A percentile compares a stretch with the other conserved stretches of the same genome.
phyloP scores from a whole-genome alignment of 1,284 basidiomycete genomes.

The Marasmius sp. region DNA sequence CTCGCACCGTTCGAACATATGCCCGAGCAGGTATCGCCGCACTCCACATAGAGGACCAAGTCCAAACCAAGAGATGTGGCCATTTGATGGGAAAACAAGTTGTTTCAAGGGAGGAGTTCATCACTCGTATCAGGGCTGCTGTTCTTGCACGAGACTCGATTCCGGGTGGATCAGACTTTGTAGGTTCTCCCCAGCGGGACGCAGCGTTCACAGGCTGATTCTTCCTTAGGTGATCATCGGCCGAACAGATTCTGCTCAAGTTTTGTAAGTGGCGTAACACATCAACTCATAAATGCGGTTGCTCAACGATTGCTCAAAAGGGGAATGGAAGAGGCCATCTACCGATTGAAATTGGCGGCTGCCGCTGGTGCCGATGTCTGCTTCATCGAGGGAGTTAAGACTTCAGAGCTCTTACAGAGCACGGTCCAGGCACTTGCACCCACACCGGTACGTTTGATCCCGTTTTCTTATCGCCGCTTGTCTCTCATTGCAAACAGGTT shows the following conservation, averaged over 20 bases:
- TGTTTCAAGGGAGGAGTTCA: slow-evolving; percentile 71
- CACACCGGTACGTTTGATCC: slow-evolving; percentile 46
- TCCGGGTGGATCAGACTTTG: slow-evolving; percentile 72
- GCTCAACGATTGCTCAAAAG: not conserved
- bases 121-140: slow-evolving; percentile 76
- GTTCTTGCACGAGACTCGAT: slow-evolving; percentile 70
- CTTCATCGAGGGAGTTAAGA: slow-evolving; percentile 82
- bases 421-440: slow-evolving; percentile 69
- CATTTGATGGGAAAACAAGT: slow-evolving; percentile 80
- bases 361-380: slow-evolving; percentile 81
- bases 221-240: slow-evolving; percentile 66
- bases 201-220: not conserved
- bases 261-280: slow-evolving; percentile 31
- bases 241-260: slow-evolving; percentile 80
- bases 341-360: slow-evolving; percentile 68
- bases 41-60: slow-evolving; percentile 83
- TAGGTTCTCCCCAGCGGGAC: not conserved
- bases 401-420: slow-evolving; percentile 59
- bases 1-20: slow-evolving; percentile 75
- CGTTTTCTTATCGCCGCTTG: not conserved
- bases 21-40: slow-evolving; percentile 71
- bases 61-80: slow-evolving; percentile 81
- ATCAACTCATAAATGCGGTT: not conserved
- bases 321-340: slow-evolving; percentile 81
- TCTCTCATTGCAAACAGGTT: slow-evolving; percentile 21